Conservation (phyloP, 2,329 filamentous ascomycete species). For the Gnomoniopsis sp. region DNA sequence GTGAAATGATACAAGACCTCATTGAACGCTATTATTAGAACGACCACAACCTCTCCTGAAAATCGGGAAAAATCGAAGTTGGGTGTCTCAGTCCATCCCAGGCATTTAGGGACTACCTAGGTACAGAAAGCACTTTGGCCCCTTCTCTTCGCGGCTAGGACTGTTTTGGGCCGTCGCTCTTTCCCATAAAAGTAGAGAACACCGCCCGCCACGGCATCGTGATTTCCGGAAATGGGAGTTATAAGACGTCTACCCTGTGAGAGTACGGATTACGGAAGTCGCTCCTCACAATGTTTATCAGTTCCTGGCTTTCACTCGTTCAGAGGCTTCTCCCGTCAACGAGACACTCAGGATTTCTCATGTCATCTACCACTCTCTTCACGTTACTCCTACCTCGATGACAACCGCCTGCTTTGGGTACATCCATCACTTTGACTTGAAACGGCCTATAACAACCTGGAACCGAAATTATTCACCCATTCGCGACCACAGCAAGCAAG, state of each 20-base stretch:
- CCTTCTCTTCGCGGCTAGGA: no score
- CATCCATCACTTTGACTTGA: constrained; percentile 10
- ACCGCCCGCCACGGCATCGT: not conserved
- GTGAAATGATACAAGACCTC: no score
- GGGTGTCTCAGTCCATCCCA: no score
- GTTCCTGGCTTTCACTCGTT: not conserved
- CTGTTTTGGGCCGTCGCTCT: not conserved
- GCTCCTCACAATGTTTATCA: constrained; percentile 3
- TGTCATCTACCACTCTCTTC: not conserved
- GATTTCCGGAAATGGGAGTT: not conserved
- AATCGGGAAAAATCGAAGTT: no score
- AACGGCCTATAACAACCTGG: constrained; percentile 11
- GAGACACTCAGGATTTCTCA: not conserved
- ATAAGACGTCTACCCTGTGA: no score
- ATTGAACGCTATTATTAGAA: no score
- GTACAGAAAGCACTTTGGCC: no score
- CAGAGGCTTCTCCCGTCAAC: not conserved
- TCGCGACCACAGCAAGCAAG: constrained; percentile 1
- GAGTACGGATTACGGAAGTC: no score
- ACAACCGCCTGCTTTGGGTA: not conserved
- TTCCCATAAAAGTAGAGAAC: not conserved
- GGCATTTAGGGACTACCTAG: no score
- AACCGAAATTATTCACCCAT: not conserved
- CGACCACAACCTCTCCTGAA: no score
- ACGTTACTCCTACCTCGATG: not conserved